phyloP scores from a whole-genome alignment of 2,329 filamentous ascomycete species.

The Ascosphaera apis region DNA sequence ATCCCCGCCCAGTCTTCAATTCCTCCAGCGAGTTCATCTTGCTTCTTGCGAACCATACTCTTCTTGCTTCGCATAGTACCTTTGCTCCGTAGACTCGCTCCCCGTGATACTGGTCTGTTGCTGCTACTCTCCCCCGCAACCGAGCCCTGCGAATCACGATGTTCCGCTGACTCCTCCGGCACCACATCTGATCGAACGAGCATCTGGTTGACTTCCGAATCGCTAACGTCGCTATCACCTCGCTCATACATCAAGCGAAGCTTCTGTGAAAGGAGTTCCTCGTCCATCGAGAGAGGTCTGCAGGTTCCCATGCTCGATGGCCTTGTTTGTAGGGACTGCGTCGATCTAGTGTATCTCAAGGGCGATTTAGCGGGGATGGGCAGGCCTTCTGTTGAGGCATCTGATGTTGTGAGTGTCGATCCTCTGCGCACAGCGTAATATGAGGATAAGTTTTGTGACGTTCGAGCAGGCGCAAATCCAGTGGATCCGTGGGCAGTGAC shows the following conservation, averaged over 20 bases:
- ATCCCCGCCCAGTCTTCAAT: constrained; percentile 43
- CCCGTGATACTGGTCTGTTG: neutral
- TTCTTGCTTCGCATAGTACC: neutral
- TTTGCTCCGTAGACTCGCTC: neutral
- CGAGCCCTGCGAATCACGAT: no score
- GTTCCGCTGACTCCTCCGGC: neutral
- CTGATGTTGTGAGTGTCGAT: constrained; percentile 5
- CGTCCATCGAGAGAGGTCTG: constrained; percentile 37
- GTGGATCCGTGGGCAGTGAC: neutral
- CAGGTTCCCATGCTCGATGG: constrained; percentile 14
- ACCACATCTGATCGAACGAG: constrained; percentile 8
- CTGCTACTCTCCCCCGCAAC: no score
- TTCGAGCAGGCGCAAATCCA: neutral
- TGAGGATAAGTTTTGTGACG: neutral
- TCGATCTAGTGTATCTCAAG: constrained; percentile 11
- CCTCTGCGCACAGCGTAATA: constrained; percentile 3
- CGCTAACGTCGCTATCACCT: constrained; percentile 31
- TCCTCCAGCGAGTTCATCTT: constrained; percentile 35
- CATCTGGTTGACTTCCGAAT: constrained; percentile 17
- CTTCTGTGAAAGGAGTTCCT: constrained; percentile 37
- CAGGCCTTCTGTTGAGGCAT: constrained; percentile 6
- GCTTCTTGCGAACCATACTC: constrained; percentile 8
- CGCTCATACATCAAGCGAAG: constrained; percentile 41
- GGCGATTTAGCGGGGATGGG: constrained; percentile 7
- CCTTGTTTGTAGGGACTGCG: constrained; percentile 16